Base-by-base conservation (phyloP, 495 filamentous ascomycete species). In the Hypoxylon fragiforme region DNA sequence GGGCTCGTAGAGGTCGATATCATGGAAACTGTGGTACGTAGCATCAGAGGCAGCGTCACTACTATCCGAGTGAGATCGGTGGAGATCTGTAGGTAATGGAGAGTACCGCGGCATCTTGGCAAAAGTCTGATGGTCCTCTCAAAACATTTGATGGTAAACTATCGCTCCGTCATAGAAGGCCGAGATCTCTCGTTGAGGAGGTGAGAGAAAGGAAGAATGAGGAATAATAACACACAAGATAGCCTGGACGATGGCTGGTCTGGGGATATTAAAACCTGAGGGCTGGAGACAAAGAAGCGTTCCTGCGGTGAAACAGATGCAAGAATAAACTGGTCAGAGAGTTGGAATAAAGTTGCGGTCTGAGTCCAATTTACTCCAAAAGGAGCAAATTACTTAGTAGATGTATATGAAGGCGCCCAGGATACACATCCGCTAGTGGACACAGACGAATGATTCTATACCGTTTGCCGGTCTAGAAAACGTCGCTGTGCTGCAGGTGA, bases 11-110 rank as follows among this genome's bases (percentile, higher is more conserved):
- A 67, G 47, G 24, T 77, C 75, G 40, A 68, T 54, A 28, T 77
- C 67, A 28, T 76, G 64, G 37, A 77, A 77, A 67, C 72, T 77
- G 53, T 78, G 73, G 55, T 76, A 78, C 7, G 74, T 74, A 15
- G 69, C 68, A 55, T 73, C 66, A 15, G 74, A 76, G 2, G 57
- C 62, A 14, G 71, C 69, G 41, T 73, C 44, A 55, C 75, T 77
- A 44, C 66, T 54, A 28, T 63, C 62, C 18, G 75, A 77, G 43
- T 66, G 60, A 12, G 73, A 72, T 46, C 71, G 70, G 44, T 70
- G 60, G 44, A 66, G 50, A 30, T 36, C 43, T 14, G 56, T 36
- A 35, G 58, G 49, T 16, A 57, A 50, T 44, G 67, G 49, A 35
- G 65, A 55, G 7, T 65, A 44, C 16, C 64, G 67, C 34, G 72